Percentiles rank a stretch among this genome's conserved stretches.
phyloP scores from a whole-genome alignment of 176 grass and related monocot species.

The Pontederia crassipes region DNA sequence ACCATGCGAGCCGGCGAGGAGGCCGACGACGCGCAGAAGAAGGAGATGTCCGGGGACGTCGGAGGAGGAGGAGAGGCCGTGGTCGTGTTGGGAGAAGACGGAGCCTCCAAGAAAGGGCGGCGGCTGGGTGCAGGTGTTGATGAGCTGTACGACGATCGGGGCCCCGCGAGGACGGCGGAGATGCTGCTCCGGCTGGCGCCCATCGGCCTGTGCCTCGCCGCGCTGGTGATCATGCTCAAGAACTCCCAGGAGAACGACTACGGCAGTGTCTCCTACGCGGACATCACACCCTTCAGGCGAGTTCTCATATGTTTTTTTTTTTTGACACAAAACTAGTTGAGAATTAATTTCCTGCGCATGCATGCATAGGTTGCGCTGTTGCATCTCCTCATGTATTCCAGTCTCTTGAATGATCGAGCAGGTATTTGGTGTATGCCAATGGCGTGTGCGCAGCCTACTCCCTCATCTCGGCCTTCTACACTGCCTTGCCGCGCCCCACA shows the following conservation, averaged over 20 bases:
- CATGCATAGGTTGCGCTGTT: background rate
- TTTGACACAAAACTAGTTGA: background rate
- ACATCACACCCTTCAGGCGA: conserved; percentile 72
- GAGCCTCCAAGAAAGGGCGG: background rate
- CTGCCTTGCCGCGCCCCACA: conserved; percentile 34
- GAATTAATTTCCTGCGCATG: background rate
- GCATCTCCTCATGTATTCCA: background rate
- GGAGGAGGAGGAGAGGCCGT: background rate
- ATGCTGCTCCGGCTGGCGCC: conserved; percentile 58
- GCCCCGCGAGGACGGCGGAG: conserved; percentile 32
- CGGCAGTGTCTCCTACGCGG: conserved; percentile 62
- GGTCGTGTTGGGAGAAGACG: background rate
- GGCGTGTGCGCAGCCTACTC: conserved; percentile 72
- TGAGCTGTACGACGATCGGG: background rate
- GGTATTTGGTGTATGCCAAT: conserved; percentile 77
- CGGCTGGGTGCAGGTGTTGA: too few relatives aligned
- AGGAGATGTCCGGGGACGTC: background rate
- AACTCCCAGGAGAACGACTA: conserved; percentile 65
- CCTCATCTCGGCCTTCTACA: conserved; percentile 57
- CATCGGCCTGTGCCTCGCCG: conserved; percentile 73
- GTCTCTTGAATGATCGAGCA: background rate
- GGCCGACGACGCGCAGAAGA: background rate
- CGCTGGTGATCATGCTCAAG: conserved; percentile 69
- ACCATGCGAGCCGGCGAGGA: too few relatives aligned
- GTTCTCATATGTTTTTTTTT: background rate